Conservation (phyloP, 768 basidiomycete species). For the Amanita jacksonii region DNA sequence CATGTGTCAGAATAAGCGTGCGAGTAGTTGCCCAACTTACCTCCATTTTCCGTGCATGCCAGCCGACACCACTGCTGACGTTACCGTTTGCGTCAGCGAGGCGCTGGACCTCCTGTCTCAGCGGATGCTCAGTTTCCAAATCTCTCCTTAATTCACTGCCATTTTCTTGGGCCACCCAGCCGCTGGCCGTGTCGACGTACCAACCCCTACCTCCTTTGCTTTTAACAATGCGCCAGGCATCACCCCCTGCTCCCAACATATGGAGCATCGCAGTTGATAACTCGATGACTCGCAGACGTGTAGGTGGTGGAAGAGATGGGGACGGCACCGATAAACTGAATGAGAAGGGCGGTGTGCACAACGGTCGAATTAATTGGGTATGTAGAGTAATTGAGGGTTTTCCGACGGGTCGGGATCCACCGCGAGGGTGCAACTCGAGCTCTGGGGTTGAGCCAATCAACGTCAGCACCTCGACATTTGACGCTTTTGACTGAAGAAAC, state of each 20-base stretch:
- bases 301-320: slow-evolving; percentile 37
- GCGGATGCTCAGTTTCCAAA: slow-evolving; percentile 50
- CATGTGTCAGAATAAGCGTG: slow-evolving; percentile 2
- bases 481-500: slow-evolving; percentile 61
- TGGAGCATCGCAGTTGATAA: slow-evolving; percentile 62
- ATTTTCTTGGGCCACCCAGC: slow-evolving; percentile 52
- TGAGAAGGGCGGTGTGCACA: slow-evolving; percentile 71
- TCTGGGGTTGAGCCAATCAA: slow-evolving; percentile 70
- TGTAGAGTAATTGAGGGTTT: slow-evolving; percentile 74
- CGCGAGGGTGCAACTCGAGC: slow-evolving; percentile 38
- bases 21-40: slow-evolving; percentile 31
- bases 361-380: slow-evolving; percentile 64
- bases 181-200: slow-evolving; percentile 86
- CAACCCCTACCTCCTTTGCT: slow-evolving; percentile 93
- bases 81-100: slow-evolving; percentile 78
- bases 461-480: slow-evolving; percentile 79
- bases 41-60: slow-evolving; percentile 98
- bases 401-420: slow-evolving; percentile 22
- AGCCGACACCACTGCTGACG: slow-evolving; percentile 86
- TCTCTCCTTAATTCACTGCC: slow-evolving; percentile 47
- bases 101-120: slow-evolving; percentile 60
- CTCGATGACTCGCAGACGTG: slow-evolving; percentile 81
- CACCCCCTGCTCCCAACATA: slow-evolving; percentile 68
- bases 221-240: slow-evolving; percentile 80
- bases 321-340: slow-evolving; percentile 36